Evolutionary conservation across 1,284 basidiomycete genomes (phyloP).

Genomic region (Ustilago loliicola): DNA sequence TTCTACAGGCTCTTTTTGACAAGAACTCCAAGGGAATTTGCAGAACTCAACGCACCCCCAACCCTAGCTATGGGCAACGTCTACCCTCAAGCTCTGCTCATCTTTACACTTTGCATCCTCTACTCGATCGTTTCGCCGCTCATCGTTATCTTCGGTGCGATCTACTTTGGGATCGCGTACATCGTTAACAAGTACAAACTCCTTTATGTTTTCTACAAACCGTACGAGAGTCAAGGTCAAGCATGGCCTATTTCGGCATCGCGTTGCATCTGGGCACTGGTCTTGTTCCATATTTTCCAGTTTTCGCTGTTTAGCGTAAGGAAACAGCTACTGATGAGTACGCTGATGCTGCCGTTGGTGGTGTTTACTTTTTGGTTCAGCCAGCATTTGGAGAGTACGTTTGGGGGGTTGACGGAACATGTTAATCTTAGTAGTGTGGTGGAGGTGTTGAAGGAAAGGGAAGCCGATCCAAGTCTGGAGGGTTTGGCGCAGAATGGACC

Average conservation of each 20-base stretch:
- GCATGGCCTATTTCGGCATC: slow-evolving; percentile 80
- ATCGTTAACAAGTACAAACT: slow-evolving; percentile 94
- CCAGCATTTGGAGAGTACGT: slow-evolving; percentile 80
- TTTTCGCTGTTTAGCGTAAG: slow-evolving; percentile 82
- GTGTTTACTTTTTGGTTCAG: slow-evolving; percentile 83
- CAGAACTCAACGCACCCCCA: slow-evolving; percentile 95
- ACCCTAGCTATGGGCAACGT: slow-evolving; percentile 80
- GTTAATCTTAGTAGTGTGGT: slow-evolving; percentile 71
- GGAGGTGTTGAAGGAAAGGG: slow-evolving; percentile 42
- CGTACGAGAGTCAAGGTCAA: slow-evolving; percentile 91
- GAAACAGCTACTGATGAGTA: slow-evolving; percentile 81
- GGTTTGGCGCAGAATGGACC: slow-evolving; percentile 48
- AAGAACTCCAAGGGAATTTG: slow-evolving; percentile 78
- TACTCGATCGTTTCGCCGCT: slow-evolving; percentile 96
- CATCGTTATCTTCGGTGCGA: slow-evolving; percentile 91
- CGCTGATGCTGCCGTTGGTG: slow-evolving; percentile 83
- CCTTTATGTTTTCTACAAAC: slow-evolving; percentile 92
- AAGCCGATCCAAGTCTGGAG: slow-evolving; percentile 20
- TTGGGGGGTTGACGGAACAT: slow-evolving; percentile 83
- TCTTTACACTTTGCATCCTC: slow-evolving; percentile 93
- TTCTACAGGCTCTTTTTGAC: slow-evolving; percentile 55
- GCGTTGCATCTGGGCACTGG: slow-evolving; percentile 68
- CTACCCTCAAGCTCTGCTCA: slow-evolving; percentile 92
- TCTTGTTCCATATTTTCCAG: slow-evolving; percentile 68
- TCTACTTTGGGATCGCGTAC: slow-evolving; percentile 91